These are phyloP conservation scores for Neonothopanus nambi DNA, from an alignment of 1,284 basidiomycete species.

Conservation along the genomic window DNA sequence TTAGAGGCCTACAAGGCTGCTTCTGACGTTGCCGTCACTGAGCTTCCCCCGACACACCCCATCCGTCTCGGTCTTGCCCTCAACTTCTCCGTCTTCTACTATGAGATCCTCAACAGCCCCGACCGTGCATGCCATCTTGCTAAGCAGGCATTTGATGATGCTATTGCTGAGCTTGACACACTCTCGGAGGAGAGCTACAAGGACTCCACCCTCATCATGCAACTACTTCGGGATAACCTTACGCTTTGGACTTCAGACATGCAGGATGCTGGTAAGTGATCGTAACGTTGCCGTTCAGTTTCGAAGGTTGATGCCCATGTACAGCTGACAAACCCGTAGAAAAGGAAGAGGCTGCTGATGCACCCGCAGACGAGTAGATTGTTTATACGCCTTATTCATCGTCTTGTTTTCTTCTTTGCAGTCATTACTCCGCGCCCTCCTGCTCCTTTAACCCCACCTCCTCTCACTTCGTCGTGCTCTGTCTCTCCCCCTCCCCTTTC, in stretches of 20 bases:
- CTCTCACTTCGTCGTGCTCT: not conserved
- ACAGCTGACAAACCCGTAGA: conserved; percentile 68
- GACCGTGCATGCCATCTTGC: conserved; percentile 99
- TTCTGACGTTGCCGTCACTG: conserved; percentile 96
- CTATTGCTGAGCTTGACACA: conserved; percentile 99
- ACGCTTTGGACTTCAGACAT: conserved; percentile 99
- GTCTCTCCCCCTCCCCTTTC: not conserved
- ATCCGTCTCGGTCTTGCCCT: conserved; percentile 98
- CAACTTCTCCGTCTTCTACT: conserved; percentile 99
- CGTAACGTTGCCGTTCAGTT: not conserved
- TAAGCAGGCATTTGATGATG: conserved; percentile 99
- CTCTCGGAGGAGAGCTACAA: conserved; percentile 99
- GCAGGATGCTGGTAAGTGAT: conserved; percentile 77
- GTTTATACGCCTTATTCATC: conserved; percentile 26
- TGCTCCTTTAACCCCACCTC: conserved; percentile 12
- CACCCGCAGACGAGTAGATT: conserved; percentile 58
- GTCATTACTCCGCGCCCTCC: conserved; percentile 18
- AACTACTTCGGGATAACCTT: conserved; percentile 97
- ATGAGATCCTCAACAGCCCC: conserved; percentile 99
- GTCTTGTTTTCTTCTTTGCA: conserved; percentile 22
- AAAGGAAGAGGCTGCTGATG: conserved; percentile 64
- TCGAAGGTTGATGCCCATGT: conserved; percentile 17
- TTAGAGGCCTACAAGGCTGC: conserved; percentile 99
- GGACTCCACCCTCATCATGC: conserved; percentile 99
- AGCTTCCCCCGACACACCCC: conserved; percentile 98